Evolutionary conservation across 768 basidiomycete species (phyloP).

Genomic region (Tephrocybe rancida): DNA sequence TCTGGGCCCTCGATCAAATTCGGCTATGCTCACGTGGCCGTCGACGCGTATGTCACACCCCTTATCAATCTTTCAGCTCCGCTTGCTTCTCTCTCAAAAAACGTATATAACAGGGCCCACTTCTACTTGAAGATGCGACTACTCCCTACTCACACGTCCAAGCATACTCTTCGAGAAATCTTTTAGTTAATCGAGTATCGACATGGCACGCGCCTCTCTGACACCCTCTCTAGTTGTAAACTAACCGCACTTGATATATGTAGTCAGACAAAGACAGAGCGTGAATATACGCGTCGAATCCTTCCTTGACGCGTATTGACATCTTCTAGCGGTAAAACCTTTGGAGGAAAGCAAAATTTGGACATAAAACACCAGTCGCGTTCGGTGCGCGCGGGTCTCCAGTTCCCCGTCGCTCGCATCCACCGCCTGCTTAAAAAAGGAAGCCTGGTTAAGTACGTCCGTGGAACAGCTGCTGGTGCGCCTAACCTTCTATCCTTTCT

Average conservation of each 20-base stretch:
- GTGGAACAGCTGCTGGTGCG: slow-evolving; percentile 67
- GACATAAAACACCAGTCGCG: slow-evolving; percentile 65
- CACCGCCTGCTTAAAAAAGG: slow-evolving; percentile 76
- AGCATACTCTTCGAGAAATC: background rate
- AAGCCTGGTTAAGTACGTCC: slow-evolving; percentile 73
- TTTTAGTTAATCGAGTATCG: background rate
- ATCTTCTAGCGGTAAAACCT: slow-evolving; percentile 15
- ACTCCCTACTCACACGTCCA: background rate
- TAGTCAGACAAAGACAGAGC: slow-evolving; percentile 62
- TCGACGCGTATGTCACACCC: slow-evolving; percentile 21
- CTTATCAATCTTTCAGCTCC: slow-evolving; percentile 15
- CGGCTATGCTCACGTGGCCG: slow-evolving; percentile 18
- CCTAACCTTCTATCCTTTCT: slow-evolving; percentile 7
- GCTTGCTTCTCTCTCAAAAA: slow-evolving; percentile 8
- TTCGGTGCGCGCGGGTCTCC: slow-evolving; percentile 64
- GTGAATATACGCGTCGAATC: slow-evolving; percentile 27
- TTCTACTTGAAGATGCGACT: slow-evolving; percentile 1
- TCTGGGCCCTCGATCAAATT: slow-evolving; percentile 2
- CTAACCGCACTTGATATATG: background rate
- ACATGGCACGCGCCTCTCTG: slow-evolving; percentile 24
- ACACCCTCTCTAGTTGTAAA: slow-evolving; percentile 6
- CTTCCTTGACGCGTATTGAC: slow-evolving; percentile 12
- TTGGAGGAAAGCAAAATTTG: slow-evolving; percentile 38
- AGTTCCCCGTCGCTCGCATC: slow-evolving; percentile 85
- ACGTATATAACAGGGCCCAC: slow-evolving; percentile 3